phyloP scores from a whole-genome alignment of 1,284 basidiomycete species.

The Ceratobasidium sp. region DNA sequence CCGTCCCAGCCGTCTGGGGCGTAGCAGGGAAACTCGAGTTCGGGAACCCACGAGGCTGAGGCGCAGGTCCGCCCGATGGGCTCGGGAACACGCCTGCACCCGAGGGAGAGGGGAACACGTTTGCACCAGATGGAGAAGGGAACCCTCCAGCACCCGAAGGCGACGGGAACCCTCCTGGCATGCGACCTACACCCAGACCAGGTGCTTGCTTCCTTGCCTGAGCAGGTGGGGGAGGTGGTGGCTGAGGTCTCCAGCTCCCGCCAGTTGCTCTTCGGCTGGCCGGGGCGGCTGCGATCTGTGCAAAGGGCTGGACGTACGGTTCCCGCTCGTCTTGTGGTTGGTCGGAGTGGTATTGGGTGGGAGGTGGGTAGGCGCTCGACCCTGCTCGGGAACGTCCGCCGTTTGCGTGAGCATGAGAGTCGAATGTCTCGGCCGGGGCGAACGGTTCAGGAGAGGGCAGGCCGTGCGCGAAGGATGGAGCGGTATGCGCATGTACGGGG shows the following conservation, averaged over 20 bases:
- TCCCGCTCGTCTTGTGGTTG: not conserved
- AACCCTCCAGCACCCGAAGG: not conserved
- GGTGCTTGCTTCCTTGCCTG: not conserved
- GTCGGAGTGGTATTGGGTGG: not conserved
- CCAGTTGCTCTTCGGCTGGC: not conserved
- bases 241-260: not conserved
- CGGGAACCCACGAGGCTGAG: slow-evolving; percentile 2
- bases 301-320: slow-evolving; percentile 19
- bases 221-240: not conserved
- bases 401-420: not conserved
- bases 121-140: slow-evolving; percentile 6
- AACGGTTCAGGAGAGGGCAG: slow-evolving; percentile 18
- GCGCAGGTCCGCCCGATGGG: not conserved
- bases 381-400: not conserved
- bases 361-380: slow-evolving; percentile 24
- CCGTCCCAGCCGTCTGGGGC: not conserved
- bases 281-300: slow-evolving; percentile 16
- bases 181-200: not conserved
- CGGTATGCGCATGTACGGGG: slow-evolving; percentile 18
- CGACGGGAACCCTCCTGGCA: not conserved
- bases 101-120: slow-evolving; percentile 6
- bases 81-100: not conserved
- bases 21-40: too few relatives aligned
- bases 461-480: slow-evolving; percentile 17
- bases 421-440: slow-evolving; percentile 8